These are phyloP conservation scores for Pelargonium australe DNA, from an alignment of 441 rosid species.

Conservation along the genomic window DNA sequence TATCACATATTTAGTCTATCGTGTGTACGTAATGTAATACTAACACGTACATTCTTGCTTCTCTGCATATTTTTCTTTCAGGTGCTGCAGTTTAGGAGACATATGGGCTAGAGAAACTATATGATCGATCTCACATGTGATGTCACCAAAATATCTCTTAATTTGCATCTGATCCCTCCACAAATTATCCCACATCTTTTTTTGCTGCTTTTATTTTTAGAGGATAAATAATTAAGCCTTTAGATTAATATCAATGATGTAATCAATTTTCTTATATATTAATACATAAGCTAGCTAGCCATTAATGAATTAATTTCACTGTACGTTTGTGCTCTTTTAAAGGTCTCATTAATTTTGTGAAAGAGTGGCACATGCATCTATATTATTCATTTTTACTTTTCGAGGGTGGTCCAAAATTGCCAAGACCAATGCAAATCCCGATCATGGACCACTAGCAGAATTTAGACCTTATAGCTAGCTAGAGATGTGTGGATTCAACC, in stretches of 20 bases:
- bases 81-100: slow-evolving; percentile 28
- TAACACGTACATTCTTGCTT: not conserved
- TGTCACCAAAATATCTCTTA: not conserved
- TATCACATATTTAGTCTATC: too few relatives aligned
- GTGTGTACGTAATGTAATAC: too few relatives aligned
- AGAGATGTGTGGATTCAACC: slow-evolving; percentile 14
- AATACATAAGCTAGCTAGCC: too few relatives aligned
- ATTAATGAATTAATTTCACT: too few relatives aligned
- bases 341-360: too few relatives aligned
- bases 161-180: slow-evolving; percentile 17
- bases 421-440: slow-evolving; percentile 11
- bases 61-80: slow-evolving; percentile 21
- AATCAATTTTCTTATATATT: too few relatives aligned
- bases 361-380: too few relatives aligned
- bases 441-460: slow-evolving; percentile 23
- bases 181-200: not conserved
- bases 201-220: not conserved
- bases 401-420: slow-evolving; percentile 23
- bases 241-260: slow-evolving; percentile 7
- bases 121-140: not conserved
- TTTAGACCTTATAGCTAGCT: slow-evolving; percentile 1
- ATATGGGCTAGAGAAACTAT: not conserved
- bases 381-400: too few relatives aligned
- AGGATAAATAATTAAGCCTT: slow-evolving; percentile 19
- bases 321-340: too few relatives aligned